phyloP scores from a whole-genome alignment of 192 early-diverging fungal species.

The Gryganskiella cystojenkinii region DNA sequence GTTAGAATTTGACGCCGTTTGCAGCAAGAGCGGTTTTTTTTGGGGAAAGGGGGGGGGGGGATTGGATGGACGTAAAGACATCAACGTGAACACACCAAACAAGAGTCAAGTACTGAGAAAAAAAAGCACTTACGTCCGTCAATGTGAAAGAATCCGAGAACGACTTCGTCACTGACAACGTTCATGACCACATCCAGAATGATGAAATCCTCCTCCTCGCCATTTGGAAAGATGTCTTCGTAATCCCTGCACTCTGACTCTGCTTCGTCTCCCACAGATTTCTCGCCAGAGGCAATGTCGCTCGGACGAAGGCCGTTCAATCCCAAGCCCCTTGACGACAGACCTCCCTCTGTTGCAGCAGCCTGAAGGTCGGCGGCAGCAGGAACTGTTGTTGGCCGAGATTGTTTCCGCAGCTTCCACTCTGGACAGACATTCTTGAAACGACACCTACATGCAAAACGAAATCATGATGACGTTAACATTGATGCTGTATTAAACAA shows the following conservation, averaged over 20 bases:
- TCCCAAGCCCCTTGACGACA: conserved; percentile 32
- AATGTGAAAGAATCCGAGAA: conserved; percentile 57
- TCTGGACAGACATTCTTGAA: conserved; percentile 51
- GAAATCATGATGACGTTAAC: conserved; percentile 2
- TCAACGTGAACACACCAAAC: too few species aligned
- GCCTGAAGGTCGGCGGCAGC: conserved; percentile 19
- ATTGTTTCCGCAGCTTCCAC: conserved; percentile 34
- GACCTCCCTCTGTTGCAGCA: conserved; percentile 25
- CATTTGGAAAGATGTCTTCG: conserved; percentile 29
- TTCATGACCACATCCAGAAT: conserved; percentile 57
- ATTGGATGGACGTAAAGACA: too few species aligned
- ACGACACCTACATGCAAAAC: conserved; percentile 29
- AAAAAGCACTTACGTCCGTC: conserved; percentile 54
- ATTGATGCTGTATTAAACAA: background rate
- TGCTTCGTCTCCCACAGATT: background rate
- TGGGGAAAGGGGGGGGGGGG: too few species aligned
- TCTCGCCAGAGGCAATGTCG: background rate
- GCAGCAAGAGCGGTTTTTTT: too few species aligned
- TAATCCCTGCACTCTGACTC: conserved; percentile 20
- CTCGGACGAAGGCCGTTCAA: conserved; percentile 2
- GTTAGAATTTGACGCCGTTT: too few species aligned
- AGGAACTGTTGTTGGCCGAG: background rate
- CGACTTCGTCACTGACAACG: conserved; percentile 58
- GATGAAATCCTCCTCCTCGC: conserved; percentile 51
- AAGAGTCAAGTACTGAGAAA: background rate